These are phyloP conservation scores for Phaseolus coccineus DNA, from an alignment of 331 rosid genomes.

Conservation along the genomic window DNA sequence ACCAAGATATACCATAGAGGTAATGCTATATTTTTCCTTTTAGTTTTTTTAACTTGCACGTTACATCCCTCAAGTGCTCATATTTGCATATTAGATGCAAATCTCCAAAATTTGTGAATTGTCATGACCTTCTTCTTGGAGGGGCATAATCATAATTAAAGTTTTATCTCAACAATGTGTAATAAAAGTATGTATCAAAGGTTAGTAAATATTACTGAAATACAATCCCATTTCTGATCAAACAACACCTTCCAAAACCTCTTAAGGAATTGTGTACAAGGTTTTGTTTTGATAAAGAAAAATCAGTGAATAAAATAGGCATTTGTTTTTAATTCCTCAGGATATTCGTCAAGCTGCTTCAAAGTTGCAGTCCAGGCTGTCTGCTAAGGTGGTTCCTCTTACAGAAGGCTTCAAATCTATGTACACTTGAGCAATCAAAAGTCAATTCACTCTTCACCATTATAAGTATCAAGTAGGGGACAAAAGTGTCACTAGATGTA, in stretches of 20 bases:
- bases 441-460: slow-evolving; percentile 24
- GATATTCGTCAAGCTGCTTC: slow-evolving; percentile 87
- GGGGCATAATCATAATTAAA: not conserved
- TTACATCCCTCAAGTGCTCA: not conserved
- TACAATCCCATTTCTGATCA: not conserved
- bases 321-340: slow-evolving; percentile 49
- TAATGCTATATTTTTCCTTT: slow-evolving; percentile 44
- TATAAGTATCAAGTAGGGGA: slow-evolving; percentile 16
- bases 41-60: not conserved
- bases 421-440: slow-evolving; percentile 50
- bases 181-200: not conserved
- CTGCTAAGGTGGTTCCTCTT: slow-evolving; percentile 86
- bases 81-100: slow-evolving; percentile 2
- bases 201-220: not conserved
- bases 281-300: not conserved
- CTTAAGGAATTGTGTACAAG: not conserved
- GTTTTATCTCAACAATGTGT: not conserved
- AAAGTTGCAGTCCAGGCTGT: slow-evolving; percentile 78
- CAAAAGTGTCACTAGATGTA: slow-evolving; percentile 21
- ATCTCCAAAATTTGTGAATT: slow-evolving; percentile 9
- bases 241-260: not conserved
- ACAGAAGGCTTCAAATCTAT: slow-evolving; percentile 89
- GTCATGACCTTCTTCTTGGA: not conserved
- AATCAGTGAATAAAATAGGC: slow-evolving; percentile 17
- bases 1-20: slow-evolving; percentile 91